Percentiles rank a stretch among this genome's conserved stretches.
Evolutionary conservation across 768 basidiomycete species (phyloP).

Genomic region (Gloeostereum incarnatum): DNA sequence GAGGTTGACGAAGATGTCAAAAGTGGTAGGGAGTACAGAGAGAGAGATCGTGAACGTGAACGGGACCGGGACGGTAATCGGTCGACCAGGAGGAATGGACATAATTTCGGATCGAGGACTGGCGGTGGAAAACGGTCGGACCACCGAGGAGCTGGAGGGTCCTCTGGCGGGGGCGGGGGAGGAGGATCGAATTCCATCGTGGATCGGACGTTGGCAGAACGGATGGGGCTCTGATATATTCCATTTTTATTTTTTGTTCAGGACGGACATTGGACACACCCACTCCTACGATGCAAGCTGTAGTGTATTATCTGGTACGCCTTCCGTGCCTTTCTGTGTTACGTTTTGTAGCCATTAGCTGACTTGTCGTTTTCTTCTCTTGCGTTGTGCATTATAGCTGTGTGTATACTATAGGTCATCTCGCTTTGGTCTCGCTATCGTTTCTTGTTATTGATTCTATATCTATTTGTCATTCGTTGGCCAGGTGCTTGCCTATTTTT

Average conservation of each 20-base stretch:
- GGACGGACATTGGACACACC: slow-evolving; percentile 1
- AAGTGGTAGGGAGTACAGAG: slow-evolving; percentile 4
- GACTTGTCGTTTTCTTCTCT: slow-evolving; percentile 11
- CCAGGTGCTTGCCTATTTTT: neutral
- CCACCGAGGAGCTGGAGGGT: neutral
- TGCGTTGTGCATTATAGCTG: slow-evolving; percentile 5
- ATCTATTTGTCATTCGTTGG: neutral
- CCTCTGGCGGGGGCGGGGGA: neutral
- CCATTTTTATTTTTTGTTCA: slow-evolving; percentile 9
- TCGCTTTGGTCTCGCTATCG: slow-evolving; percentile 11
- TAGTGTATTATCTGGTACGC: slow-evolving; percentile 23
- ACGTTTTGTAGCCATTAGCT: slow-evolving; percentile 19
- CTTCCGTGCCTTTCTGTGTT: slow-evolving; percentile 7
- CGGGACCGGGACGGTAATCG: slow-evolving; percentile 24
- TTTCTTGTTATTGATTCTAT: slow-evolving; percentile 3
- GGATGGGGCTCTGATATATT: slow-evolving; percentile 59
- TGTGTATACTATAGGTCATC: slow-evolving; percentile 22
- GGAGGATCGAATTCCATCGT: neutral
- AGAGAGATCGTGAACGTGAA: slow-evolving; percentile 25
- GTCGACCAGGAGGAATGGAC: slow-evolving; percentile 32
- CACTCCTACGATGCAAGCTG: too few relatives aligned
- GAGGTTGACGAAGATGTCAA: slow-evolving; percentile 27
- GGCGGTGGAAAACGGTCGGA: slow-evolving; percentile 20
- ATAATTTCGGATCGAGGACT: slow-evolving; percentile 26
- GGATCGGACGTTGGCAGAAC: slow-evolving; percentile 80